Conservation (phyloP, 495 filamentous ascomycete genomes). For the Cairneyella variabilis region DNA sequence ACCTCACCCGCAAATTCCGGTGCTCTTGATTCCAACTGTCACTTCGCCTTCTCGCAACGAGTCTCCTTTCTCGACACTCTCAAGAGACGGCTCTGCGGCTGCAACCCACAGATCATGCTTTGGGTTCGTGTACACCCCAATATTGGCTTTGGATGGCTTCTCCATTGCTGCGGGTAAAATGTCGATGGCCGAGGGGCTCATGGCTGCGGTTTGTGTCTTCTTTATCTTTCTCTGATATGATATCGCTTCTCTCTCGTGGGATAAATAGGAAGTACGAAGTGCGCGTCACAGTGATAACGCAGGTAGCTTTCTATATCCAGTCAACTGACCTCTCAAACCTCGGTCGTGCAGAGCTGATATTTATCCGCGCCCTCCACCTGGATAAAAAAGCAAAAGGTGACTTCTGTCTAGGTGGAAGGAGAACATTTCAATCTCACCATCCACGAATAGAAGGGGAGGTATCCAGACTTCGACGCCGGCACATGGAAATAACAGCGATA, state of each 20-base stretch:
- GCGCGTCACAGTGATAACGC: background rate
- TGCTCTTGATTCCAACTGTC: slow-evolving; percentile 79
- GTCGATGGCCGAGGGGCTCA: slow-evolving; percentile 24
- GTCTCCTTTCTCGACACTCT: slow-evolving; percentile 67
- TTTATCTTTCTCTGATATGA: background rate
- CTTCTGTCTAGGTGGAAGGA: background rate
- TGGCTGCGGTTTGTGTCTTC: slow-evolving; percentile 7
- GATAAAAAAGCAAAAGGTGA: background rate
- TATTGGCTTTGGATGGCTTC: slow-evolving; percentile 64
- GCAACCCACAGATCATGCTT: slow-evolving; percentile 87
- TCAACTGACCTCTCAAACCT: slow-evolving; percentile 15
- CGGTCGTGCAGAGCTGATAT: background rate
- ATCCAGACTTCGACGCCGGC: too few species aligned
- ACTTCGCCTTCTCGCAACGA: slow-evolving; percentile 76
- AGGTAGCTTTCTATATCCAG: background rate
- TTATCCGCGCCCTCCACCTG: slow-evolving; percentile 10
- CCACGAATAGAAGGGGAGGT: slow-evolving; percentile 8
- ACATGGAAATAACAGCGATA: too few species aligned
- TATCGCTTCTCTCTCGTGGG: background rate
- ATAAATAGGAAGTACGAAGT: too few species aligned
- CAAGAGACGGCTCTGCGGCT: slow-evolving; percentile 68
- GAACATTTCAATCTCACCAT: background rate
- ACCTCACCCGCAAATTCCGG: slow-evolving; percentile 86
- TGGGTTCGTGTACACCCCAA: slow-evolving; percentile 93
- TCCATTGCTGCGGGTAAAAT: slow-evolving; percentile 10